These are phyloP conservation scores for Chalciporus chontae DNA, from an alignment of 768 basidiomycete genomes.

Conservation along the genomic window DNA sequence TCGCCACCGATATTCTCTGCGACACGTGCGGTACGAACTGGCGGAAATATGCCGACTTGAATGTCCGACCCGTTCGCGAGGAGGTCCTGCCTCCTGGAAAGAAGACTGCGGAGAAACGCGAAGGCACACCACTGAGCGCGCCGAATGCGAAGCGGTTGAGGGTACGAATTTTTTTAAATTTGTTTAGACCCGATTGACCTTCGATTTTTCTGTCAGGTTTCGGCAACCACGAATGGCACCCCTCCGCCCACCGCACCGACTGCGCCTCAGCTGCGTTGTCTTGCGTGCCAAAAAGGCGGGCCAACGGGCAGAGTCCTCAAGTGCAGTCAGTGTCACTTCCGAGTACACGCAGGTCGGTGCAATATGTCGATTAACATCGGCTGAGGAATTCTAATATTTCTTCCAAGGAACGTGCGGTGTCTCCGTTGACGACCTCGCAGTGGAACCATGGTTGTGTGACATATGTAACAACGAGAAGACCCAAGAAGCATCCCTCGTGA, in stretches of 20 bases:
- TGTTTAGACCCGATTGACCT: neutral
- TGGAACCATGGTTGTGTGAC: constrained; percentile 83
- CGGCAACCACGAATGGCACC: constrained; percentile 46
- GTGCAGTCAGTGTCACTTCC: constrained; percentile 77
- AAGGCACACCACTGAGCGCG: constrained; percentile 56
- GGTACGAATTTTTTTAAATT: constrained; percentile 29
- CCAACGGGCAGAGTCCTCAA: constrained; percentile 74
- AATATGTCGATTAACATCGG: neutral
- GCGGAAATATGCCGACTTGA: constrained; percentile 91
- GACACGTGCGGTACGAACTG: constrained; percentile 84
- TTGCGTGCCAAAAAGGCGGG: constrained; percentile 72
- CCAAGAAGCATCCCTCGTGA: constrained; percentile 77
- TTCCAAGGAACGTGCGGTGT: constrained; percentile 64
- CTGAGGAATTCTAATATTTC: constrained; percentile 3
- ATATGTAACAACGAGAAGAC: constrained; percentile 82
- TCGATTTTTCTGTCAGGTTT: constrained; percentile 16
- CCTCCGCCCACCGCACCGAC: constrained; percentile 57
- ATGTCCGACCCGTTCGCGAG: constrained; percentile 68
- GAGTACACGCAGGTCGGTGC: constrained; percentile 71
- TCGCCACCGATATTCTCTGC: constrained; percentile 76
- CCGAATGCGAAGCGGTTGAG: constrained; percentile 62
- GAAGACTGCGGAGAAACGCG: constrained; percentile 49
- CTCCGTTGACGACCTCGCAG: constrained; percentile 54
- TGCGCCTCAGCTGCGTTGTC: constrained; percentile 66
- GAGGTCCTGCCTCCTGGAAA: constrained; percentile 48